A percentile compares a stretch with the other conserved stretches of the same genome.
phyloP scores from a whole-genome alignment of 768 basidiomycete genomes.

The Psilocybe cyanescens region DNA sequence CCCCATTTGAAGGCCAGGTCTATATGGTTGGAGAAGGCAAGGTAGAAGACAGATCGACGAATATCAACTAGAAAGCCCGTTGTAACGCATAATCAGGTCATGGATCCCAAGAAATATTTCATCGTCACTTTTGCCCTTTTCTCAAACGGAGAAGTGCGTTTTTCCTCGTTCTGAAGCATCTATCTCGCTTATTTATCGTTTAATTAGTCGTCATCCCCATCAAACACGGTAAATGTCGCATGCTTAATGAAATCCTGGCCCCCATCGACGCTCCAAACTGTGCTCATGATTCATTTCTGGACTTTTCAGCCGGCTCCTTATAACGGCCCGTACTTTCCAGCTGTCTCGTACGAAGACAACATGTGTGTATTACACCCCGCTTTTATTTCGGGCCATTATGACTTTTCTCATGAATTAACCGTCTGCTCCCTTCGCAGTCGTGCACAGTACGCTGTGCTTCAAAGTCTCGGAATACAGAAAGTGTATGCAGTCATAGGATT shows the following conservation, averaged over 20 bases:
- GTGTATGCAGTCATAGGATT: constrained; percentile 55
- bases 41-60: constrained; percentile 25
- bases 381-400: not conserved
- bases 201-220: constrained; percentile 60
- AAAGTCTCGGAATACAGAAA: constrained; percentile 48
- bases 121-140: constrained; percentile 61
- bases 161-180: not conserved
- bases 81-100: constrained; percentile 31
- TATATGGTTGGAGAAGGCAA: constrained; percentile 55
- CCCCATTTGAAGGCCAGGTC: constrained; percentile 40
- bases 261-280: no score
- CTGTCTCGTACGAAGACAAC: constrained; percentile 60
- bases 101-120: constrained; percentile 57
- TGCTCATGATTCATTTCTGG: not conserved
- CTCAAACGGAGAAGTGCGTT: constrained; percentile 58
- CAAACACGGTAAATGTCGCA: constrained; percentile 49
- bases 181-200: constrained; percentile 3
- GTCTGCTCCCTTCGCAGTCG: constrained; percentile 35
- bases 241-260: no score
- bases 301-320: constrained; percentile 49
- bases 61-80: not conserved
- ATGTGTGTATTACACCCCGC: constrained; percentile 38
- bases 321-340: constrained; percentile 63
- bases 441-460: constrained; percentile 58
- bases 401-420: not conserved